A percentile compares a stretch with the other conserved stretches of the same genome.
Conservation (phyloP, 2,329 filamentous ascomycete species). For the Plectosphaerella sp. region DNA sequence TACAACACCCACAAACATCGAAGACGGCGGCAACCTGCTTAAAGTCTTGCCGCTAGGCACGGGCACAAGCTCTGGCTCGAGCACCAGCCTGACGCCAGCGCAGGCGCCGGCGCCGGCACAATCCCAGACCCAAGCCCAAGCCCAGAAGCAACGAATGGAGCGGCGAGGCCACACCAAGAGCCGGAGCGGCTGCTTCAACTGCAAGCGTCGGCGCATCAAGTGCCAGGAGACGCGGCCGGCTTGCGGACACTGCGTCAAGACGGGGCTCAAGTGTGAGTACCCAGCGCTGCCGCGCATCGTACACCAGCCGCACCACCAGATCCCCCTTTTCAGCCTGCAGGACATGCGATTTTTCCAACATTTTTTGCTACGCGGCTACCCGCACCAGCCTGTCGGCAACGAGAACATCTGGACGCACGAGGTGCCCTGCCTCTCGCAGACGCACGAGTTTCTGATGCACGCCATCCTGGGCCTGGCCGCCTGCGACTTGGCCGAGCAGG, state of each 20-base stretch:
- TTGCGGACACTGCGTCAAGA: slow-evolving; percentile 60
- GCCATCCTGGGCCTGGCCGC: slow-evolving; percentile 65
- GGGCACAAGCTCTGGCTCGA: not conserved
- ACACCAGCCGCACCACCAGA: slow-evolving; percentile 49
- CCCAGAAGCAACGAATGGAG: slow-evolving; percentile 38
- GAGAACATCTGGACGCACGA: slow-evolving; percentile 64
- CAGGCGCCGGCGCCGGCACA: too few relatives aligned
- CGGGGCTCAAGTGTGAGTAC: slow-evolving; percentile 59
- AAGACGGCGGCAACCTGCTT: not conserved
- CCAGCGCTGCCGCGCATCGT: slow-evolving; percentile 44
- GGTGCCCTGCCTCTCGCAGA: slow-evolving; percentile 63
- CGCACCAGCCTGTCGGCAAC: slow-evolving; percentile 60
- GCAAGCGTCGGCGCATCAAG: slow-evolving; percentile 63
- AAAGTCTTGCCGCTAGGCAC: not conserved
- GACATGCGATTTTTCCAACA: slow-evolving; percentile 69
- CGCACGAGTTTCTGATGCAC: slow-evolving; percentile 67
- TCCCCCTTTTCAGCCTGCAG: slow-evolving; percentile 55
- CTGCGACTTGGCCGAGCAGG: slow-evolving; percentile 50
- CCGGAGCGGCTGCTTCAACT: slow-evolving; percentile 62
- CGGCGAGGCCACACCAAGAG: slow-evolving; percentile 63
- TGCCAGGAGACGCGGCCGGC: slow-evolving; percentile 62
- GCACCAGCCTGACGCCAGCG: not conserved
- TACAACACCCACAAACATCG: not conserved
- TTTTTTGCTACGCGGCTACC: slow-evolving; percentile 57
- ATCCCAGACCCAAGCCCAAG: slow-evolving; percentile 3